Evolutionary conservation across 1,284 basidiomycete genomes (phyloP), one percentile per base, ranked within the genome.

Genomic region (Gymnopus androsaceus): DNA sequence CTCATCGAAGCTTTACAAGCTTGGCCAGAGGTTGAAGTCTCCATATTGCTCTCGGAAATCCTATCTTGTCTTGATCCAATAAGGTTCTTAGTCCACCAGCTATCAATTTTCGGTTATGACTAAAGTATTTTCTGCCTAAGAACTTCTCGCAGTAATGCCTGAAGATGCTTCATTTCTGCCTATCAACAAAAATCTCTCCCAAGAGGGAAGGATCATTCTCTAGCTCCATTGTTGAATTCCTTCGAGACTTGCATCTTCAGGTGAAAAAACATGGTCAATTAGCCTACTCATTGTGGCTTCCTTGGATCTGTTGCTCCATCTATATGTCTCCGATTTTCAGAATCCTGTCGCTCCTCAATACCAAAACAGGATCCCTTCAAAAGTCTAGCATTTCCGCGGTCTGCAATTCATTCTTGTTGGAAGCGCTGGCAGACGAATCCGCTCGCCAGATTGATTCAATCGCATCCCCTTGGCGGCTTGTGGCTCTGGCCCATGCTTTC

Each of bases 291-390:
- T 21, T 25, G 27, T 15, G 56, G 56, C 6, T n/a, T 36, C 15
- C 31, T 31, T 48, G 15, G 51, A 53, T 25, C 48, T 57, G 12
- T 36, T 53, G n/a, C 37, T 57, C 4, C 50, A 53, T 27, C 33
- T 57, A 15, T 57, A 57, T 19, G 27, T 51, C 14, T 46, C 55
- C 31, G 55, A 52, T 28, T 57, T 53, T 53, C 51, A 30, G 9
- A 41, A 53, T 33, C 50, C 46, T 21, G 11, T 46, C 8, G 25
- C 37, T 3, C 19, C n/a, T 19, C n/a, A n/a, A 17, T 14, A 8
- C 3, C 2, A 33, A 14, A 28, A 34, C 49, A 34, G 3, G 12
- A 7, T 25, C 34, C 4, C 31, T 19, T 11, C 21, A 25, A 4
- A 53, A 41, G 36, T 48, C 56, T 6, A 41, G 36, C 19, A n/a